Conservation (phyloP, 73 alveolate genomes). For the Paramecium tetraurelia region DNA sequence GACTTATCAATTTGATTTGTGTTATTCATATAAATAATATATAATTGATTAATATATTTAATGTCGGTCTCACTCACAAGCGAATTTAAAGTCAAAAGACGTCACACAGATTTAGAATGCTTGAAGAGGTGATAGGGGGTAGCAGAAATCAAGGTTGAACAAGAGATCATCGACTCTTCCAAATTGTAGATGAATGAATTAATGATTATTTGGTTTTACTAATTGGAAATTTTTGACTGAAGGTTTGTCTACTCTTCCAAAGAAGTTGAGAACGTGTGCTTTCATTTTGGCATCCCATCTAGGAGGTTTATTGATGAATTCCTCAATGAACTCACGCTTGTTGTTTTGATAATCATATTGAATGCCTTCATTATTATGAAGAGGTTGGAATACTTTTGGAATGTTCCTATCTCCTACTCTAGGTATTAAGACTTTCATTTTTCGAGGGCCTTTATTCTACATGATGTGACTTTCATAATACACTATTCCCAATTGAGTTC, state of each 20-base stretch:
- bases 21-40: background rate
- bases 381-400: constrained; percentile 66
- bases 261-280: constrained; percentile 87
- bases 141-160: constrained; percentile 82
- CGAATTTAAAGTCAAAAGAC: constrained; percentile 84
- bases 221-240: constrained; percentile 87
- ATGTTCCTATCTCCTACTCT: constrained; percentile 63
- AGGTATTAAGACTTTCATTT: constrained; percentile 80
- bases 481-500: constrained; percentile 79
- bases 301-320: constrained; percentile 84
- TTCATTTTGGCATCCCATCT: constrained; percentile 87
- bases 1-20: background rate
- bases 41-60: background rate
- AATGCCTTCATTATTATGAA: constrained; percentile 68
- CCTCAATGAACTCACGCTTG: constrained; percentile 60
- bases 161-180: constrained; percentile 84
- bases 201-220: constrained; percentile 78
- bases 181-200: constrained; percentile 75
- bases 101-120: constrained; percentile 84
- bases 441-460: constrained; percentile 90
- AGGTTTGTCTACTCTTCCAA: constrained; percentile 93
- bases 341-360: constrained; percentile 68
- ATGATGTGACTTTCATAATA: constrained; percentile 86
- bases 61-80: constrained; percentile 76
- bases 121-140: constrained; percentile 74